Evolutionary conservation across 2,329 filamentous ascomycete species (phyloP).

Genomic region (Amauroascus niger): DNA sequence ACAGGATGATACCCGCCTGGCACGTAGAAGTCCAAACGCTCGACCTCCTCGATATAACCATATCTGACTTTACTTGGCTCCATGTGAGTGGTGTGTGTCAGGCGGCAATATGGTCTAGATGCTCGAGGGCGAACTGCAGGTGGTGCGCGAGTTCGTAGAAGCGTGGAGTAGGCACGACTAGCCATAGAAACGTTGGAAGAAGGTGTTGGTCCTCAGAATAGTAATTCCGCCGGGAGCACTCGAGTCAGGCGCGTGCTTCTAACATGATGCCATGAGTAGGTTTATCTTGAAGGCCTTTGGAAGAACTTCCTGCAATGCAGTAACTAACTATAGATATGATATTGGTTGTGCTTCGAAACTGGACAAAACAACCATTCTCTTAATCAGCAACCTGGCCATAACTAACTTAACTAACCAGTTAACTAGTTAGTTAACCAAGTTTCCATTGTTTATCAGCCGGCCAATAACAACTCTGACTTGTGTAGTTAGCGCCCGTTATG

Average conservation of each 20-base stretch:
- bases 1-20: conserved; percentile 5
- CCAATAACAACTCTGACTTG: no score
- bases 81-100: conserved; percentile 9
- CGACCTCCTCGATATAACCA: neutral
- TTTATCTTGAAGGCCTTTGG: neutral
- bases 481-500: no score
- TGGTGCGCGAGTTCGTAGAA: neutral
- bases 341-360: no score
- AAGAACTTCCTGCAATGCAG: no score
- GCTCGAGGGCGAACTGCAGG: neutral
- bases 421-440: no score
- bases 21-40: conserved; percentile 1
- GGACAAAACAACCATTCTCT: no score
- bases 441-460: no score
- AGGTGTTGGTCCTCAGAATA: neutral
- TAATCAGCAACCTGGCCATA: no score
- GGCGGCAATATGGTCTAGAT: neutral
- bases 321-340: no score
- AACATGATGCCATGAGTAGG: neutral
- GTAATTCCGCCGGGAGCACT: neutral
- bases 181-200: neutral
- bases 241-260: neutral
- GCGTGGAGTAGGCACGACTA: neutral
- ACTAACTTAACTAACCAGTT: no score
- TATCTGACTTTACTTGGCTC: conserved; percentile 9